Base-by-base conservation (phyloP, 1,284 basidiomycete species). In the Xanthoconium separans region DNA sequence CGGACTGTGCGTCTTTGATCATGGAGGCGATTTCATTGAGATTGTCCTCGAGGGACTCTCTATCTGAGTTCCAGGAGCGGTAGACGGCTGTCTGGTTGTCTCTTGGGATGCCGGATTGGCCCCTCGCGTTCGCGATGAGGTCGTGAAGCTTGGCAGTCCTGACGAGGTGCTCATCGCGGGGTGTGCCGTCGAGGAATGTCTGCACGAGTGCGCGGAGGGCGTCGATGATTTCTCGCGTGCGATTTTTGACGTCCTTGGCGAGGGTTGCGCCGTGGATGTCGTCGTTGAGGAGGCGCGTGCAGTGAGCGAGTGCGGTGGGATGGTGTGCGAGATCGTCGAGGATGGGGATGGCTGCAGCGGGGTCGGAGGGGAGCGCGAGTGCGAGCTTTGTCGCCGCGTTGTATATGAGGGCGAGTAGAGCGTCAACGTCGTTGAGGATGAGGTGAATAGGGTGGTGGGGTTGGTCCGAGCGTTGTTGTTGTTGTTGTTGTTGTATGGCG, bases 81-180 rank as follows among this genome's bases (percentile, higher is more conserved):
- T 69, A 69, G 3, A 90, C 84, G 13, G 89, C 86, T 9, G 75
- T 69, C 18, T 75, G 62, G 64, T 91, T 90, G 58, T 82, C 76
- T 37, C 64, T 65, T 6, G 87, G 83, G 40, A 89, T 65, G 10
- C 77, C 78, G 16, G 73, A 65, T 1, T 70, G 59, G 36, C 69
- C 63, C 39, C 79, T 76, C 12, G 82, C 82, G 46, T 69, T 75
- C 31, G 83, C 77, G 55, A 91, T 81, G 34, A 84, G 70, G 52
- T 83, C 81, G 62, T 92, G 89, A 0, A 91, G 74, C 11, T 80
- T 69, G 20, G 79, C 89, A 0, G 84, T 84, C 57, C 76, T 78
- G 36, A 84, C 65, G 56, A 92, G 74, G 61, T 88, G 85, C 24
- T 81, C 79, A 30, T 78, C 74, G n/a, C 57, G 56, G 11, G 58